Evolutionary conservation across 2,329 filamentous ascomycete genomes (phyloP).

Genomic region (Nemania diffusa): DNA sequence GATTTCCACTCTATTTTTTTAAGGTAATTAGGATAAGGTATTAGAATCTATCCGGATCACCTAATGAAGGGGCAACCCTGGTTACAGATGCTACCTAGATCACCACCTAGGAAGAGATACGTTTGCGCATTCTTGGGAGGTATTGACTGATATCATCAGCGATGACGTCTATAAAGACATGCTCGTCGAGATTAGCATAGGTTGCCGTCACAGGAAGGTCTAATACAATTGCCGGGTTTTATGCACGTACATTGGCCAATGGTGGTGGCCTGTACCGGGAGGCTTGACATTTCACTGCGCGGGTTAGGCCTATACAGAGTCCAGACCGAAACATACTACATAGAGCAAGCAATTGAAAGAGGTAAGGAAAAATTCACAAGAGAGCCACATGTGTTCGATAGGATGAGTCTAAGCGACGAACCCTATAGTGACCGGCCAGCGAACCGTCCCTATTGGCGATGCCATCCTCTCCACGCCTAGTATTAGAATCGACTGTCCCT

Average conservation of each 20-base stretch:
- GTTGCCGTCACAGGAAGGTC: conserved; percentile 24
- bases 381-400: conserved; percentile 1
- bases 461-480: conserved; percentile 53
- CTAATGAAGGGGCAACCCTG: conserved; percentile 50
- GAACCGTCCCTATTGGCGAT: conserved; percentile 55
- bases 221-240: conserved; percentile 26
- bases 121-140: conserved; percentile 31
- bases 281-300: conserved; percentile 53
- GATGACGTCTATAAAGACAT: conserved; percentile 30
- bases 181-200: conserved; percentile 33
- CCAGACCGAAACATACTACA: conserved; percentile 53
- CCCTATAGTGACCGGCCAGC: conserved; percentile 47
- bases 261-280: conserved; percentile 31
- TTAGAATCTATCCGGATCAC: conserved; percentile 69
- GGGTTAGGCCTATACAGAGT: conserved; percentile 51
- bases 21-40: conserved; percentile 59
- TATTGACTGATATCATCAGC: conserved; percentile 30
- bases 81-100: conserved; percentile 25
- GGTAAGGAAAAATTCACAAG: conserved; percentile 25
- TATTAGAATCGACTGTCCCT: too few relatives aligned
- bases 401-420: conserved; percentile 32
- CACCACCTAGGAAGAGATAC: conserved; percentile 29
- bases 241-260: conserved; percentile 32
- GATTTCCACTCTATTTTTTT: neutral
- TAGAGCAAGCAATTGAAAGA: too few relatives aligned